Evolutionary conservation across 768 basidiomycete species (phyloP), one percentile per base, ranked within the genome.

Genomic region (Tricholoma terreum): DNA sequence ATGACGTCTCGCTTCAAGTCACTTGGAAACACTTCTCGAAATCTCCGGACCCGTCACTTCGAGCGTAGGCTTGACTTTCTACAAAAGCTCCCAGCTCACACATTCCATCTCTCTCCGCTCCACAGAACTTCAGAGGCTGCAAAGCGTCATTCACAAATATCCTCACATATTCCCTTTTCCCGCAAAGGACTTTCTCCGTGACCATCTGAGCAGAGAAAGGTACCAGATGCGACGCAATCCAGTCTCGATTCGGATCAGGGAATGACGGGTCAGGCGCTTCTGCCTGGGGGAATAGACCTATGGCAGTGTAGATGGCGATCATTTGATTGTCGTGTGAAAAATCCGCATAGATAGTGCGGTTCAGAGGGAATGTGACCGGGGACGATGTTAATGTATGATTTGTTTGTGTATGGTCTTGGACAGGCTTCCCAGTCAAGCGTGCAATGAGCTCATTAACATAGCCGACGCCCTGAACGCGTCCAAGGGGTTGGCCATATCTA

Each of bases 391-490:
- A 78, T 0, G 91, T 93, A 9, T 70, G 71, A 70, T 94, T 94
- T 2, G 88, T 90, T 63, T 89, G 86, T 0, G 90, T 92, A 59
- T 79, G 65, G 69, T 92, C 90, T 38, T 67, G 67, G 27, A 91
- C 87, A 1, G 84, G 81, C 14, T 67, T 70, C 14, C 77, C 77
- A 0, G 86, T 90, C 42, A 96, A 78, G 10, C 94, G 84, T 0
- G 91, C 90, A 19, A 95, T 69, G n/a, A 96, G 81, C 72, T 95
- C 93, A 67, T 93, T 94, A 65, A 90, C 77, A 67, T 90, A 96
- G 6, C 93, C 94, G 3, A 94, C 86, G 31, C 92, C 91, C 67
- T 91, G 90, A 6, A 92, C 84, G 4, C 76, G 85, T 1, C 92
- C 91, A 1, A 93, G 75, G 2, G 68, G 61, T 58, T 84, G 83